A percentile compares a stretch with the other conserved stretches of the same genome.
These are phyloP conservation scores for Xerocomellus intermedius DNA, from an alignment of 768 basidiomycete genomes.

Conservation along the genomic window DNA sequence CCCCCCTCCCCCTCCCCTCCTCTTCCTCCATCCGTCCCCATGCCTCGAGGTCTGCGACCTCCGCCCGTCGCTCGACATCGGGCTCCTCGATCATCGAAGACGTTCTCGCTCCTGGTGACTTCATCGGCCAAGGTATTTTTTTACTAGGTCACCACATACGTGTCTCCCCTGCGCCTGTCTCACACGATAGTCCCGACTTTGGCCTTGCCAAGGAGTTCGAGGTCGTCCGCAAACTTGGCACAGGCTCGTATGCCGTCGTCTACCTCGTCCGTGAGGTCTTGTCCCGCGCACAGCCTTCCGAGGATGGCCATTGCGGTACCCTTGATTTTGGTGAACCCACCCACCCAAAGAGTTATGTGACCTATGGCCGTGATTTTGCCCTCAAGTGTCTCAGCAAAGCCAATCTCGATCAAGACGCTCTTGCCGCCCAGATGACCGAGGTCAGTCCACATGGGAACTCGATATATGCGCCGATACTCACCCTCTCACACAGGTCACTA, in stretches of 20 bases:
- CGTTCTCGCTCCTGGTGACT: conserved; percentile 69
- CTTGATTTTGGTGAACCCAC: conserved; percentile 51
- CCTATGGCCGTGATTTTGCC: conserved; percentile 84
- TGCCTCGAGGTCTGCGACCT: conserved; percentile 37
- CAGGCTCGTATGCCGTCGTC: conserved; percentile 91
- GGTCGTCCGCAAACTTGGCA: conserved; percentile 82
- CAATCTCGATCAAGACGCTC: conserved; percentile 84
- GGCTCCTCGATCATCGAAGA: conserved; percentile 39
- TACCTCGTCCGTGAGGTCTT: conserved; percentile 83
- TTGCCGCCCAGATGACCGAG: conserved; percentile 90
- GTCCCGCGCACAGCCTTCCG: conserved; percentile 39
- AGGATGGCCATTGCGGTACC: conserved; percentile 53
- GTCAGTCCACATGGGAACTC: conserved; percentile 38
- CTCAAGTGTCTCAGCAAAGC: conserved; percentile 96
- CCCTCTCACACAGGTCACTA: conserved; percentile 61
- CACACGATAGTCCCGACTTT: conserved; percentile 35
- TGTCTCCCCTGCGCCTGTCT: conserved; percentile 44
- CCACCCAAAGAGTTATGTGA: conserved; percentile 35
- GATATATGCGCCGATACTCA: conserved; percentile 5
- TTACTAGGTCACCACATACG: conserved; percentile 68
- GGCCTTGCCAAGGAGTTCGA: conserved; percentile 69
- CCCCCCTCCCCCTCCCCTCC: conserved; percentile 32
- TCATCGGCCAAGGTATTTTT: conserved; percentile 63
- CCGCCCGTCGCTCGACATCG: conserved; percentile 27
- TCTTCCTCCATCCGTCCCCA: conserved; percentile 35